A percentile compares a stretch with the other conserved stretches of the same genome.
phyloP scores from a whole-genome alignment of 208 protist species.

The Trypanosomatidae sp. region DNA sequence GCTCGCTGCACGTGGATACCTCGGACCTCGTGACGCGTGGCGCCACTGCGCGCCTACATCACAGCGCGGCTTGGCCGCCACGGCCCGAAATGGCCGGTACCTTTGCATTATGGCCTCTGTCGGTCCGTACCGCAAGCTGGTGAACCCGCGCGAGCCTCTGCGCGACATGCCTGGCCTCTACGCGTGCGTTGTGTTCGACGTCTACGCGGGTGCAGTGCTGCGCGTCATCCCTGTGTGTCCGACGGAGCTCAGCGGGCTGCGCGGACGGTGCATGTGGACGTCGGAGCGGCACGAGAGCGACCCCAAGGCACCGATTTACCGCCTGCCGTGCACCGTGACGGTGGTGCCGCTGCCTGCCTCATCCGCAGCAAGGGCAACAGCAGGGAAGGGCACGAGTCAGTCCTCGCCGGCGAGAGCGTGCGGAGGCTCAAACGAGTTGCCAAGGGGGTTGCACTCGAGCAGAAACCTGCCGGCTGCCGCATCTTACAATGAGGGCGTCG shows the following conservation, averaged over 20 bases:
- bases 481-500: background rate
- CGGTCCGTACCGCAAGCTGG: conserved; percentile 51
- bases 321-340: conserved; percentile 49
- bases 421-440: conserved; percentile 5
- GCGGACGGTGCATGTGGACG: conserved; percentile 25
- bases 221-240: conserved; percentile 72
- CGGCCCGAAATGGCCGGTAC: conserved; percentile 70
- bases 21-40: conserved; percentile 23
- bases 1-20: conserved; percentile 20
- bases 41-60: conserved; percentile 19
- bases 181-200: conserved; percentile 69
- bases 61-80: conserved; percentile 37
- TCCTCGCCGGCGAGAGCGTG: background rate
- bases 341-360: conserved; percentile 26
- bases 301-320: conserved; percentile 54
- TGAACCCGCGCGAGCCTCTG: conserved; percentile 42
- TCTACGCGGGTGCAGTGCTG: conserved; percentile 51
- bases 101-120: conserved; percentile 69
- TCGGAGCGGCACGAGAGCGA: conserved; percentile 36
- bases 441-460: background rate
- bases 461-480: background rate
- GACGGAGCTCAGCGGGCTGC: conserved; percentile 32
- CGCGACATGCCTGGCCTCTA: conserved; percentile 57
- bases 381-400: background rate
- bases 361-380: background rate